Base-by-base conservation (phyloP, 2,329 filamentous ascomycete species). In the Macrophomina phaseolina region DNA sequence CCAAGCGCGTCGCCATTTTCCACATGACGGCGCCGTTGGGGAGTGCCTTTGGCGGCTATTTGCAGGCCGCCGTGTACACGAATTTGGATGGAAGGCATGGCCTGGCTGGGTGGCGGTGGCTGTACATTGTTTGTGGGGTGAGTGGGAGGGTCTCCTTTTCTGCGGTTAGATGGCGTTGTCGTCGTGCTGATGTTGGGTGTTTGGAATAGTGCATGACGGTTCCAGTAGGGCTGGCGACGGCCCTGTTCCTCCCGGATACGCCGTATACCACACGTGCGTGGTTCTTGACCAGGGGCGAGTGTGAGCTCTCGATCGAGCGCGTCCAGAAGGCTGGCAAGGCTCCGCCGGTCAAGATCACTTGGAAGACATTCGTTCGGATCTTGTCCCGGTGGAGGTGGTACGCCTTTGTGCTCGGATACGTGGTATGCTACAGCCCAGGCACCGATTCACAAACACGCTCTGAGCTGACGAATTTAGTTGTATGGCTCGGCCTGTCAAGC, bases 11-110 rank as follows among this genome's bases (percentile, higher is more conserved):
- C 1, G 72, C 72, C 1, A 53, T 78, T 5, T 78, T 78, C 49
- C 76, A 73, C 64, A 74, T 74, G 56, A 74, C 75, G 1, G 73
- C 73, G 23, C 70, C 74, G 5, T 67, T 87, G 1, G 74, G 73
- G 7, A 70, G 73, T 5, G 77, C 77, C 75, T 76, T 78, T 68
- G 74, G 73, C 42, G 74, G 74, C 3, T 77, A 76, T 68, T 64
- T 77, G 4, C 75, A 77, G 64, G 74, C 75, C 12, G 75, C 74
- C 14, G 74, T 72, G 6, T 77, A 77, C 63, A 73, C 70, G 4
- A 73, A 74, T 34, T 66, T 77, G 23, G 71, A 76, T 60, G 73
- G 74, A 11, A 60, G 51, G 45, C 63, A 69, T 30, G 71, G 75
- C 45, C 48, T 70, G 68, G 68, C 70, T 45, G 73, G 71, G 1